These are phyloP conservation scores for Alternaria incomplexa DNA, from an alignment of 2,329 filamentous ascomycete species.

Conservation along the genomic window DNA sequence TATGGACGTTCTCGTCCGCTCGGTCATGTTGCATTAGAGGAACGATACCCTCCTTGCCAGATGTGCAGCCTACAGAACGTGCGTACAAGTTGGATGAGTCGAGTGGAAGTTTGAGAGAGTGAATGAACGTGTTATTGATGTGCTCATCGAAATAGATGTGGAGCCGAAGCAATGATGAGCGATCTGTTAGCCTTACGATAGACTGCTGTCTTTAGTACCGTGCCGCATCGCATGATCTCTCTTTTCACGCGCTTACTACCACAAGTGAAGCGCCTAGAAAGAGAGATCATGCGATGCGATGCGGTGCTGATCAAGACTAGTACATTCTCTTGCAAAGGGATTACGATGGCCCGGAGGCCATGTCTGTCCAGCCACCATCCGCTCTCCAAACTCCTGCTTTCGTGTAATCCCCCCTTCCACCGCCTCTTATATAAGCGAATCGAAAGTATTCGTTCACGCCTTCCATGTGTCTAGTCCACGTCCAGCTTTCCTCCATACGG, in stretches of 20 bases:
- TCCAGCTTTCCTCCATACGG: constrained; percentile 53
- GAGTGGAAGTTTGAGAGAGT: neutral
- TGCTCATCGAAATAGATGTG: neutral
- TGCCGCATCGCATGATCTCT: neutral
- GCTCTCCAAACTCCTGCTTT: constrained; percentile 74
- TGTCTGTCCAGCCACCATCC: constrained; percentile 69
- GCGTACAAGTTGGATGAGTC: neutral
- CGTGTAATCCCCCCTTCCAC: constrained; percentile 71
- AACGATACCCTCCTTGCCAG: neutral
- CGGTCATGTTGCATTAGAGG: neutral
- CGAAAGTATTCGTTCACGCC: constrained; percentile 73
- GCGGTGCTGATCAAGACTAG: neutral
- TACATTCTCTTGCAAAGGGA: neutral
- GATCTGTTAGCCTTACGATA: neutral
- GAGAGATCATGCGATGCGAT: neutral
- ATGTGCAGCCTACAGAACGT: neutral
- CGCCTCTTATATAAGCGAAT: constrained; percentile 75
- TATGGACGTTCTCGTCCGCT: neutral
- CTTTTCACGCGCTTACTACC: neutral
- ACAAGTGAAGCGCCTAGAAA: no score
- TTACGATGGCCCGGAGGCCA: constrained; percentile 63
- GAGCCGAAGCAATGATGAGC: neutral
- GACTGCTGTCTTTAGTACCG: neutral
- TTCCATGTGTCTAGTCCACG: constrained; percentile 62
- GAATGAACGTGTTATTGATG: neutral